These are phyloP conservation scores for Ophiostoma ips DNA, from an alignment of 2,329 filamentous ascomycete species.

Conservation along the genomic window DNA sequence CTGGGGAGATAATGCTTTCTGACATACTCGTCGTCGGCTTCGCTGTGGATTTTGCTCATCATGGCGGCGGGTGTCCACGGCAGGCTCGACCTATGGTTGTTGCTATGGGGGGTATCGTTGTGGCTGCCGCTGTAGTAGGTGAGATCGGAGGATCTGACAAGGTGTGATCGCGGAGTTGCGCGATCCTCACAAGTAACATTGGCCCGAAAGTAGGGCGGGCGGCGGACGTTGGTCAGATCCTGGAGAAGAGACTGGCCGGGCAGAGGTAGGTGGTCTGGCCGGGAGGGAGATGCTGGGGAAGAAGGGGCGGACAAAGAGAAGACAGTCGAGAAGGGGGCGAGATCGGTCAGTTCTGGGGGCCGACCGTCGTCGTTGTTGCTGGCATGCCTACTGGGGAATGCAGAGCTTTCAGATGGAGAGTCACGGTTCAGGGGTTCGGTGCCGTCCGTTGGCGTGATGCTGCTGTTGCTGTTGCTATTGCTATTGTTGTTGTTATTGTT, in stretches of 20 bases:
- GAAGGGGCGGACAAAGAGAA: neutral
- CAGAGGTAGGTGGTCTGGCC: neutral
- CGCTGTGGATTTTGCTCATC: slow-evolving; percentile 31
- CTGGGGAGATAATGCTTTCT: slow-evolving; percentile 42
- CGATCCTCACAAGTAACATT: neutral
- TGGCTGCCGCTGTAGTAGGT: neutral
- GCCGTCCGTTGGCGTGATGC: neutral
- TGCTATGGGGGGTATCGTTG: neutral
- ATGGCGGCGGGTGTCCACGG: slow-evolving; percentile 27
- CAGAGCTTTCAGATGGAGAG: neutral
- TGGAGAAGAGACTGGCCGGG: neutral
- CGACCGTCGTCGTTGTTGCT: neutral
- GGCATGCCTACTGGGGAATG: neutral
- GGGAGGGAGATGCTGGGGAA: neutral
- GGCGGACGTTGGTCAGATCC: neutral
- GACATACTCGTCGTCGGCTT: slow-evolving; percentile 23
- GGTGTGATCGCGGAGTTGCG: neutral
- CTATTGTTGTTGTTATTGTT: neutral
- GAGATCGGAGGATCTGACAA: neutral
- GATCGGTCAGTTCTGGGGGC: neutral
- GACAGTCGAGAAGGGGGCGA: neutral
- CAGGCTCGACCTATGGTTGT: neutral
- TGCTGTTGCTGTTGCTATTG: neutral
- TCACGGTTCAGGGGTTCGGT: neutral
- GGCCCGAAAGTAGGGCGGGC: neutral